These are phyloP conservation scores for Globomyces sp. DNA, from an alignment of 371 early-diverging fungal genomes.

Conservation along the genomic window DNA sequence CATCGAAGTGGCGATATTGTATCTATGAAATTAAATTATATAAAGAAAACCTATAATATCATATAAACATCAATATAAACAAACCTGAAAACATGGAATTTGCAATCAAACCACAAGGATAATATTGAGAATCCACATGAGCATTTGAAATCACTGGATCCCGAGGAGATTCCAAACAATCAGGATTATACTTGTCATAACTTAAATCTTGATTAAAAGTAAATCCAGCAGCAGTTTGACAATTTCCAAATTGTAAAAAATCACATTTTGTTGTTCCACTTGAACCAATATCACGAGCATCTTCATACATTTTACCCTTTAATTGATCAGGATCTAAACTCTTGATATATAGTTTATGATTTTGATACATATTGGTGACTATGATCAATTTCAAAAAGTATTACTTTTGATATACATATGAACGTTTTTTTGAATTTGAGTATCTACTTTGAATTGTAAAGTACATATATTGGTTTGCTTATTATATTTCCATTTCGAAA, in stretches of 20 bases:
- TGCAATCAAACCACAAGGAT: constrained; percentile 98
- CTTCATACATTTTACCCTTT: constrained; percentile 56
- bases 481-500: constrained; percentile 44
- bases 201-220: background rate
- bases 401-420: constrained; percentile 87
- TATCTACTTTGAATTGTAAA: constrained; percentile 69
- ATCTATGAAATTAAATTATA: constrained; percentile 19
- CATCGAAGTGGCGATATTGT: constrained; percentile 27
- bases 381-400: no score
- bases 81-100: constrained; percentile 93
- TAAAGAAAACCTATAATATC: background rate
- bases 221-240: background rate
- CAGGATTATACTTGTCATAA: constrained; percentile 7
- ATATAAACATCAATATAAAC: background rate
- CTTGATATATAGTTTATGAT: constrained; percentile 94
- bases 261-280: constrained; percentile 3
- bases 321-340: constrained; percentile 83
- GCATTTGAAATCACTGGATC: constrained; percentile 21
- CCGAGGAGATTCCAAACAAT: constrained; percentile 8
- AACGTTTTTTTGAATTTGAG: constrained; percentile 69
- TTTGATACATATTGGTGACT: constrained; percentile 94
- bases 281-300: background rate
- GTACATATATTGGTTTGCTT: constrained; percentile 55
- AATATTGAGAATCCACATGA: constrained; percentile 51
- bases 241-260: constrained; percentile 13